Base-by-base conservation (phyloP, 768 basidiomycete genomes). In the Mycena olivaceomarginata region DNA sequence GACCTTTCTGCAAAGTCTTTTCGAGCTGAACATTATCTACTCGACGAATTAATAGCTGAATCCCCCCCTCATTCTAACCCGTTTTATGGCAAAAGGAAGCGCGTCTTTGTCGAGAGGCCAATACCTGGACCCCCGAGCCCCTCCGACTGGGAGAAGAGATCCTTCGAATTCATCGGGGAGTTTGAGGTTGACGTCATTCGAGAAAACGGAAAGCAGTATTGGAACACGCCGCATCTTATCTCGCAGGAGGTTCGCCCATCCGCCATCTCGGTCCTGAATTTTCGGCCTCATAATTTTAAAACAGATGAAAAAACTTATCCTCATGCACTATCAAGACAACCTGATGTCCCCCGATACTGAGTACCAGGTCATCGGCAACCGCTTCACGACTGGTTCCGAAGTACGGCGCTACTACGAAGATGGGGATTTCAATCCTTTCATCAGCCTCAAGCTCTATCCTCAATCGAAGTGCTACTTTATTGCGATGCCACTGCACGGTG, bases 111-210 rank as follows among this genome's bases (percentile, higher is more conserved):
- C 46, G 66, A 67, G 45, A 31, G 66, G 10, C 31, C 46, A 5
- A 20, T 67, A n/a, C 16, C 25, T 5, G 66, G 13, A 12, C 2
- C 6, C 31, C 31, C 31, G 4, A 31, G 31, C 31, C 31, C 31
- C 31, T 31, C 31, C 31, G 31, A 31, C 31, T 31, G 31, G 2
- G 66, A 37, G 9, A 31, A 20, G 18, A 67, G 8, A 11, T 31
- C 46, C 2, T 67, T 67, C 48, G 66, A 67, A 31, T 67, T 18
- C 20, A 25, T 67, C 46, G 66, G 66, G 0, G 66, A 67, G 46
- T 67, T 37, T 31, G 18, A 6, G 31, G 66, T 67, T 18, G 66
- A 51, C 20, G 4, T 67, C 46, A 2, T 20, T 10, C 41, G 46
- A 57, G 12, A 11, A 0, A 16, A 31, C 6, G 31, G 2, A 3